Percentiles rank a stretch among this genome's conserved stretches.
phyloP scores from a whole-genome alignment of 2,329 filamentous ascomycete species.

The Fusarium armeniacum region DNA sequence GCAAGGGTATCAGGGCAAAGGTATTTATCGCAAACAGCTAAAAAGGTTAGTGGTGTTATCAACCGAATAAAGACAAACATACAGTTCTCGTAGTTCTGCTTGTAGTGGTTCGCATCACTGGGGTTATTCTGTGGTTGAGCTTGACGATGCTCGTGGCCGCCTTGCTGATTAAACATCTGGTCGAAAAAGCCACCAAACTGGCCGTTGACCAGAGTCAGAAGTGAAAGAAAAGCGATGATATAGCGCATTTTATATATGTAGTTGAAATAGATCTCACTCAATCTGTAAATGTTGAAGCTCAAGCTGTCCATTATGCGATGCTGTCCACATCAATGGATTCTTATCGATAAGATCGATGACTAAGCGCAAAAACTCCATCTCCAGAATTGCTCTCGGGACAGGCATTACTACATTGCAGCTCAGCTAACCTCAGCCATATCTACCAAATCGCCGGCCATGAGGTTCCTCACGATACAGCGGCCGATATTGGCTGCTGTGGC shows the following conservation, averaged over 20 bases:
- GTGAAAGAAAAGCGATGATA: conserved; percentile 65
- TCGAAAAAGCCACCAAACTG: conserved; percentile 96
- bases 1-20: conserved; percentile 94
- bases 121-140: conserved; percentile 83
- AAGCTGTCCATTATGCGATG: conserved; percentile 29
- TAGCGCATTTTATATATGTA: conserved; percentile 50
- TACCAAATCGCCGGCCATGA: conserved; percentile 58
- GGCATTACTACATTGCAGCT: conserved; percentile 32
- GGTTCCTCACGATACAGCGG: conserved; percentile 63
- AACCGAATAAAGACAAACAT: conserved; percentile 38
- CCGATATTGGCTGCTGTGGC: conserved; percentile 60
- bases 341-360: conserved; percentile 52
- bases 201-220: conserved; percentile 74
- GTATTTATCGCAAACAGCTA: conserved; percentile 91
- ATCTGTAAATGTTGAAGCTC: conserved; percentile 6
- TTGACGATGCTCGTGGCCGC: conserved; percentile 64
- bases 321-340: conserved; percentile 45
- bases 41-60: conserved; percentile 13
- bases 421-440: conserved; percentile 53
- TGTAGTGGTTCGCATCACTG: conserved; percentile 87
- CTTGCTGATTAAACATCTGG: conserved; percentile 83
- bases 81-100: conserved; percentile 77
- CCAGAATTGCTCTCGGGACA: conserved; percentile 35
- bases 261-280: neutral
- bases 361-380: conserved; percentile 51